A percentile compares a stretch with the other conserved stretches of the same genome.
Conservation (phyloP, 768 basidiomycete genomes). For the Suillus spraguei region DNA sequence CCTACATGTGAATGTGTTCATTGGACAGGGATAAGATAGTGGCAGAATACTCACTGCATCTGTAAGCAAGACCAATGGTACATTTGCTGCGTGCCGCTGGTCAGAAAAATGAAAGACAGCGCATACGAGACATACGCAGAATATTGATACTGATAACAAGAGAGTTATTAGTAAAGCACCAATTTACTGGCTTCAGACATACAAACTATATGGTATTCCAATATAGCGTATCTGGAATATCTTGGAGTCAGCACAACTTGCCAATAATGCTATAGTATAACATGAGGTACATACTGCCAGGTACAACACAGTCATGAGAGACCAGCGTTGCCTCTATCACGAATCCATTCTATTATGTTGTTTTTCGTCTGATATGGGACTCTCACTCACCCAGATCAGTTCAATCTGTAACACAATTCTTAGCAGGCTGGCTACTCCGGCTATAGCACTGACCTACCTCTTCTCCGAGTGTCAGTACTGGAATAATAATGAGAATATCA, state of each 20-base stretch:
- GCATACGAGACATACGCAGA: not conserved
- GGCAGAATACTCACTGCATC: not conserved
- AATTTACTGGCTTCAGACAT: no score
- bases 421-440: not conserved
- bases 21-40: not conserved
- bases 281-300: no score
- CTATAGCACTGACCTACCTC: not conserved
- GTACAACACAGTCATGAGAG: no score
- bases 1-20: not conserved
- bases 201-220: no score
- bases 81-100: not conserved
- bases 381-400: not conserved
- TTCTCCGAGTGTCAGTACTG: not conserved
- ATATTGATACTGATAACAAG: accelerated
- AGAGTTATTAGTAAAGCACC: not conserved
- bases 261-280: no score
- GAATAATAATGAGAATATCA: not conserved
- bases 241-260: no score
- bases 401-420: not conserved
- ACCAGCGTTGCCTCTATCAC: no score
- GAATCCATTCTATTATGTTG: not conserved
- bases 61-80: not conserved
- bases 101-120: not conserved
- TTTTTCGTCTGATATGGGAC: not conserved
- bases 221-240: no score